Conservation (phyloP, 2,329 filamentous ascomycete genomes). For the Passalora sequoiae region DNA sequence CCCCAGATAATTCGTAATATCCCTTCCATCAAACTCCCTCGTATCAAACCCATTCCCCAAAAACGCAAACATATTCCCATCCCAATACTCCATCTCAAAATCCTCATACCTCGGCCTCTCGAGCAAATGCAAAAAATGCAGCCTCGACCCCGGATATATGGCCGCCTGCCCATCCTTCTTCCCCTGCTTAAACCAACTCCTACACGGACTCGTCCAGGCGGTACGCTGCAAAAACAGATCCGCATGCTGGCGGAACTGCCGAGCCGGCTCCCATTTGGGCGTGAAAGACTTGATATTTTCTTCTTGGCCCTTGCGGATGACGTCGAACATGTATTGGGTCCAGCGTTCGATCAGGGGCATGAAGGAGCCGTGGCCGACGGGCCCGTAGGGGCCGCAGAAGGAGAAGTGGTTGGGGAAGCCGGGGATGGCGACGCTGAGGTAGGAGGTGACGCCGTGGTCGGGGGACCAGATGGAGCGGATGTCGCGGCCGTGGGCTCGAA, state of each 20-base stretch:
- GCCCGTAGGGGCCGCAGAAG: constrained; percentile 41
- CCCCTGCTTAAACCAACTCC: constrained; percentile 37
- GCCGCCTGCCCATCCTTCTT: constrained; percentile 35
- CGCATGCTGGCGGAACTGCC: constrained; percentile 38
- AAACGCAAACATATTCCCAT: constrained; percentile 39
- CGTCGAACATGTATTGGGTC: constrained; percentile 38
- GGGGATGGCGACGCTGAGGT: constrained; percentile 40
- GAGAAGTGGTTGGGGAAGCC: constrained; percentile 43
- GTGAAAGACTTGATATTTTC: constrained; percentile 41
- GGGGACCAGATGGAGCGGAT: constrained; percentile 37
- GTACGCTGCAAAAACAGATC: constrained; percentile 39
- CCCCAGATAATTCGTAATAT: constrained; percentile 45
- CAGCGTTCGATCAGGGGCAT: constrained; percentile 40
- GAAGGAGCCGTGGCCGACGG: constrained; percentile 39
- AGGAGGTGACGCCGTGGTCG: constrained; percentile 35
- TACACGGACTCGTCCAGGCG: constrained; percentile 34
- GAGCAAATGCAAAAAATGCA: constrained; percentile 39
- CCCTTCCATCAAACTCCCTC: constrained; percentile 45
- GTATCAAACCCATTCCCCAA: constrained; percentile 42
- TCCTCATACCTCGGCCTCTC: constrained; percentile 39
- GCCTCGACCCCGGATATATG: constrained; percentile 37
- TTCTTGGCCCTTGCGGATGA: constrained; percentile 38
- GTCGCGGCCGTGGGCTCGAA: constrained; percentile 27
- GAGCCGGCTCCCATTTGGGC: constrained; percentile 31
- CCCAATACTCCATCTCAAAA: constrained; percentile 39